phyloP scores from a whole-genome alignment of 345 rosid genomes.

The Citrus reticulata region DNA sequence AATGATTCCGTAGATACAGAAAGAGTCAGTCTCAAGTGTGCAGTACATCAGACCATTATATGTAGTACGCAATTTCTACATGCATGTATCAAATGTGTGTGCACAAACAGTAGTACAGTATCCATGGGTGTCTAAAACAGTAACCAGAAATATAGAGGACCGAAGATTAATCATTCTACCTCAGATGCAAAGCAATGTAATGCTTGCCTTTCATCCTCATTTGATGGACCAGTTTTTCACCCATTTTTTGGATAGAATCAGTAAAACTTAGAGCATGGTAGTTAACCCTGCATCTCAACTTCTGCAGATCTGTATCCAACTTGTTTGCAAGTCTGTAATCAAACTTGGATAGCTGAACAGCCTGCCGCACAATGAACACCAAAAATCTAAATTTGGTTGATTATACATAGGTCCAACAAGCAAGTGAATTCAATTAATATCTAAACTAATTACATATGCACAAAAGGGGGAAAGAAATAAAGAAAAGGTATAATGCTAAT shows the following conservation, averaged over 20 bases:
- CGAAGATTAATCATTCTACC: constrained; percentile 40
- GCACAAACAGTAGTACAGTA: neutral
- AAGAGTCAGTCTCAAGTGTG: neutral
- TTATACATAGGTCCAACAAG: constrained; percentile 1
- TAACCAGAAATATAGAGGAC: constrained; percentile 12
- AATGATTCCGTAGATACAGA: too few species aligned
- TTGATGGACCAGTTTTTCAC: constrained; percentile 56
- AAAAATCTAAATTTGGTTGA: neutral
- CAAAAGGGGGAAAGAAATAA: neutral
- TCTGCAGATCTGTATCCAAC: constrained; percentile 78
- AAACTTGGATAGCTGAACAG: constrained; percentile 79
- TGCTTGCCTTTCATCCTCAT: constrained; percentile 81
- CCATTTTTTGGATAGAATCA: constrained; percentile 74
- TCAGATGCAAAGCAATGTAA: constrained; percentile 88
- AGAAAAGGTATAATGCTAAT: neutral
- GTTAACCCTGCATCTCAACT: constrained; percentile 94
- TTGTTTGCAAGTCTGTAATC: constrained; percentile 95
- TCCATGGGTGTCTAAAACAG: neutral
- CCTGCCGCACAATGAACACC: constrained; percentile 41
- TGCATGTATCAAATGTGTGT: neutral
- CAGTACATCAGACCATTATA: neutral
- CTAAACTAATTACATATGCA: neutral
- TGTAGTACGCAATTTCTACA: neutral
- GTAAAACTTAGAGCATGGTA: constrained; percentile 89
- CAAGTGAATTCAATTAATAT: neutral